Conservation (phyloP, 768 basidiomycete genomes). For the Hydnum rufescens region DNA sequence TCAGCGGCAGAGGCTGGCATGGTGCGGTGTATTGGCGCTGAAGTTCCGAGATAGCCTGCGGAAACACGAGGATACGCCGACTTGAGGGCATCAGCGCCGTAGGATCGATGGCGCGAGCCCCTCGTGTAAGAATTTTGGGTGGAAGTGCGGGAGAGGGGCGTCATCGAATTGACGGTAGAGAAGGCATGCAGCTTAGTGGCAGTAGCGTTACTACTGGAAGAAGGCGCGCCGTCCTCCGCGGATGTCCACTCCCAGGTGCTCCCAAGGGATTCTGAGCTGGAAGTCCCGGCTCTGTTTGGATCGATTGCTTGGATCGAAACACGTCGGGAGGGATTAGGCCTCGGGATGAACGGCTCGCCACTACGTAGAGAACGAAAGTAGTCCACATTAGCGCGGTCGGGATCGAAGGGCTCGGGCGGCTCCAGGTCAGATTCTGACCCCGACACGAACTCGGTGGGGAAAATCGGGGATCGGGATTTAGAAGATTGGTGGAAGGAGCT, state of each 20-base stretch:
- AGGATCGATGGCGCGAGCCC: background rate
- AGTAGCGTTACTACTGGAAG: background rate
- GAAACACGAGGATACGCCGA: no score
- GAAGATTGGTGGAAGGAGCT: background rate
- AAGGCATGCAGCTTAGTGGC: background rate
- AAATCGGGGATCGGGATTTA: background rate
- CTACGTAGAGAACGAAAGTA: background rate
- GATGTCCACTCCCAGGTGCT: background rate
- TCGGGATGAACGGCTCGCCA: background rate
- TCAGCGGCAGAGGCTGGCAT: conserved; percentile 4
- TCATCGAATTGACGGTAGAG: background rate
- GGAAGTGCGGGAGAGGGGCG: no score
- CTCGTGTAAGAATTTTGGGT: background rate
- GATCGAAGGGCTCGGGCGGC: background rate
- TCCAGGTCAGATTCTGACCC: no score
- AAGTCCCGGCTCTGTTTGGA: background rate
- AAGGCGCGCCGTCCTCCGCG: background rate
- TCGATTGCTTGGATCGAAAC: no score
- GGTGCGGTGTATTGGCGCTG: background rate
- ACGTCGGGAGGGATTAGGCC: no score
- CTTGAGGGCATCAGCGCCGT: background rate
- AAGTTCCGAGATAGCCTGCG: no score
- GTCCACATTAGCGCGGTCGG: background rate
- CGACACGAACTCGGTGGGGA: background rate
- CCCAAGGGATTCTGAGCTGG: background rate